A percentile compares a stretch with the other conserved stretches of the same genome.
phyloP scores from a whole-genome alignment of 2,329 filamentous ascomycete species.

The Fusarium phyllophilum region DNA sequence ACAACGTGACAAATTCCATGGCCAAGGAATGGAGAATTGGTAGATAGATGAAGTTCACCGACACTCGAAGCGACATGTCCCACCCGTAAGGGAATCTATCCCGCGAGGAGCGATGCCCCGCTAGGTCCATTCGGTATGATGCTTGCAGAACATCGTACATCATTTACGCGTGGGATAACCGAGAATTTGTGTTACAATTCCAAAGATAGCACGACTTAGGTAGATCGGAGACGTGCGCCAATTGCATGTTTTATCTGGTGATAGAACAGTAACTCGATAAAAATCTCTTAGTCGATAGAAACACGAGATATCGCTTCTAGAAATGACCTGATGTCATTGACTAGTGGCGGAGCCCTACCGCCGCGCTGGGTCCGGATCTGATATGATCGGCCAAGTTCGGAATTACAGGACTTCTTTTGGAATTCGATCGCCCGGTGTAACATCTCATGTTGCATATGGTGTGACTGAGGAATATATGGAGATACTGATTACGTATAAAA shows the following conservation, averaged over 20 bases:
- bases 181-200: no score
- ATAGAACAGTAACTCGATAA: background rate
- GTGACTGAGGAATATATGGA: background rate
- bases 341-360: conserved; percentile 15
- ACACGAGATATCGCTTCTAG: conserved; percentile 5
- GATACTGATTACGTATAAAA: background rate
- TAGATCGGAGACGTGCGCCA: background rate
- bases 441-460: background rate
- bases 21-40: background rate
- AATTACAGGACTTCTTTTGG: conserved; percentile 22
- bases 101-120: background rate
- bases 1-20: background rate
- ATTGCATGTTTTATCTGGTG: conserved; percentile 49
- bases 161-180: background rate
- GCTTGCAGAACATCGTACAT: background rate
- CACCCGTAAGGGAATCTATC: background rate
- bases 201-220: background rate
- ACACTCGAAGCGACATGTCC: background rate
- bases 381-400: conserved; percentile 12
- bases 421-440: conserved; percentile 5
- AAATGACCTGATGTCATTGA: conserved; percentile 15
- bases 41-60: background rate
- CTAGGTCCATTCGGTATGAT: background rate
- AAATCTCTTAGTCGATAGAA: background rate
- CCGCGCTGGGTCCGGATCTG: conserved; percentile 28